Conservation (phyloP, 1,284 basidiomycete species). For the Apiotrichum akiyoshidainum region DNA sequence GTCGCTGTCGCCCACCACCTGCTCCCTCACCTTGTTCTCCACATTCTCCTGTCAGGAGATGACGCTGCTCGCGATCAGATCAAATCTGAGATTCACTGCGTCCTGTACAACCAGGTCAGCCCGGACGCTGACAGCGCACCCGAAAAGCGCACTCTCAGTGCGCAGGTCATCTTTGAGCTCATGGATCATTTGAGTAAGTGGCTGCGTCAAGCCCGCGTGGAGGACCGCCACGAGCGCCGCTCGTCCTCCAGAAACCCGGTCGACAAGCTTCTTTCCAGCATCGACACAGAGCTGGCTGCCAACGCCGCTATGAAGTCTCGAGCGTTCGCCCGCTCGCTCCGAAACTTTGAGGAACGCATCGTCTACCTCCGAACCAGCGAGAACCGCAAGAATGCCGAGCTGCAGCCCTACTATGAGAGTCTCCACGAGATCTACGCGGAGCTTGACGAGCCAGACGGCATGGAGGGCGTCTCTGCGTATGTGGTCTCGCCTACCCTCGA, state of each 20-base stretch:
- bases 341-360: constrained; percentile 88
- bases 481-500: constrained; percentile 88
- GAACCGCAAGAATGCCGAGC: constrained; percentile 53
- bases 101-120: constrained; percentile 83
- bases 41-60: constrained; percentile 74
- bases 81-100: constrained; percentile 70
- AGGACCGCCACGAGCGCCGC: constrained; percentile 24
- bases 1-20: constrained; percentile 85
- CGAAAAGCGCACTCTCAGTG: constrained; percentile 78
- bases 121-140: constrained; percentile 58
- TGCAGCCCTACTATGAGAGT: constrained; percentile 80
- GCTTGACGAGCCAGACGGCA: constrained; percentile 96
- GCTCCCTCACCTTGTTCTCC: constrained; percentile 86
- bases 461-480: constrained; percentile 92
- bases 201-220: constrained; percentile 62
- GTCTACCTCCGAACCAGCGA: constrained; percentile 54
- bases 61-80: constrained; percentile 65
- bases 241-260: constrained; percentile 60
- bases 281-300: constrained; percentile 85
- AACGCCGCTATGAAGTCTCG: constrained; percentile 91
- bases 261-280: constrained; percentile 74
- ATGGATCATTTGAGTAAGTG: constrained; percentile 94
- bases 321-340: constrained; percentile 87
- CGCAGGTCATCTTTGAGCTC: constrained; percentile 90
- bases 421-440: constrained; percentile 95